phyloP scores from a whole-genome alignment of 805 yeast species.

The Teunomyces panamensis region DNA sequence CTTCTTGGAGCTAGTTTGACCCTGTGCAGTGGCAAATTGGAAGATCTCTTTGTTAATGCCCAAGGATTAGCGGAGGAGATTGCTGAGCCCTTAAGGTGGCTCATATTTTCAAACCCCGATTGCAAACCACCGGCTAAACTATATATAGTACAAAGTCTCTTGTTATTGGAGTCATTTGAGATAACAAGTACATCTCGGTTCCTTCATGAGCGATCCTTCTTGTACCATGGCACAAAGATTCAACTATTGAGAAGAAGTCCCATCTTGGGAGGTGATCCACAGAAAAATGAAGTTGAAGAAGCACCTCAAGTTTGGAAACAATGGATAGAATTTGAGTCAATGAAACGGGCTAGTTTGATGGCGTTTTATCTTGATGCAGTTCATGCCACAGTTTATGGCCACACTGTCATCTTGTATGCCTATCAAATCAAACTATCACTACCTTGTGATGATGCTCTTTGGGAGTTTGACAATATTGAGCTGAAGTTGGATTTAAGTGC shows the following conservation, averaged over 20 bases:
- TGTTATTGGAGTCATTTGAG: slow-evolving; percentile 11
- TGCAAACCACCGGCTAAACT: slow-evolving; percentile 12
- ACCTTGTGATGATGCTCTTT: slow-evolving; percentile 27
- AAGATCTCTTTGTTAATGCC: slow-evolving; percentile 5
- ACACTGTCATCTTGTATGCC: slow-evolving; percentile 21
- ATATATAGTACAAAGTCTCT: slow-evolving; percentile 10
- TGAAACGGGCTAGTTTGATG: slow-evolving; percentile 34
- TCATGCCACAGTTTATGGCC: slow-evolving; percentile 35
- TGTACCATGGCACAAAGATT: slow-evolving; percentile 17
- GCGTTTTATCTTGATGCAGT: slow-evolving; percentile 35
- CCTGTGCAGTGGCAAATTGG: slow-evolving; percentile 4
- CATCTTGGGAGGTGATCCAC: slow-evolving; percentile 41
- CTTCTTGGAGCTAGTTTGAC: slow-evolving; percentile 10
- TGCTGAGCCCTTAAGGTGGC: slow-evolving; percentile 13
- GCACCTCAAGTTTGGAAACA: slow-evolving; percentile 18
- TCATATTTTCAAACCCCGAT: slow-evolving; percentile 9
- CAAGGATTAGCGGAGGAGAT: slow-evolving; percentile 9
- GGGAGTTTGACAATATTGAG: slow-evolving; percentile 23
- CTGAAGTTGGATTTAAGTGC: slow-evolving; percentile 10
- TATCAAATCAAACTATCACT: slow-evolving; percentile 26
- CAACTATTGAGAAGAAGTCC: slow-evolving; percentile 23
- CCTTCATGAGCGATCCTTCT: slow-evolving; percentile 11
- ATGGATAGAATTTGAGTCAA: slow-evolving; percentile 38
- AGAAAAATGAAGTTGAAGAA: slow-evolving; percentile 23
- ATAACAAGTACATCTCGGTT: slow-evolving; percentile 7